Conservation (phyloP, 129 eudicot genomes). For the Scalesia atractyloides region DNA sequence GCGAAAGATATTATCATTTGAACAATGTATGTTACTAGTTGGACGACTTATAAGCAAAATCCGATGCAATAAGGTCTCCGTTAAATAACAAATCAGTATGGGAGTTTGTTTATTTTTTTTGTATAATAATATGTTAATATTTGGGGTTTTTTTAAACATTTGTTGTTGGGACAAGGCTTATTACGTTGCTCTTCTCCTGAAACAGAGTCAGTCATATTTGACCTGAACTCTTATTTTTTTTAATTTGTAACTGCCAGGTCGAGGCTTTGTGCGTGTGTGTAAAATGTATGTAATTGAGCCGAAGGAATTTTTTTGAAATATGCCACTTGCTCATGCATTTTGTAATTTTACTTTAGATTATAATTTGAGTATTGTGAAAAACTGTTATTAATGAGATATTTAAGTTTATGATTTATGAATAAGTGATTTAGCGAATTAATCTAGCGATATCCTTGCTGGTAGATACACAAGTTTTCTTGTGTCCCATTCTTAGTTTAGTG, state of each 20-base stretch:
- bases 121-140: background rate
- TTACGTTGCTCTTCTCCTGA: background rate
- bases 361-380: background rate
- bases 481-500: background rate
- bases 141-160: background rate
- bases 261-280: background rate
- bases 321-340: background rate
- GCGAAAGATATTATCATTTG: background rate
- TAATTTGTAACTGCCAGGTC: background rate
- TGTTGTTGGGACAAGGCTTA: background rate
- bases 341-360: background rate
- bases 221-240: background rate
- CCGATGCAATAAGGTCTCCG: background rate
- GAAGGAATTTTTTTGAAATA: background rate
- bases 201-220: background rate
- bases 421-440: slow-evolving; percentile 2
- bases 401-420: slow-evolving; percentile 14
- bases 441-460: slow-evolving; percentile 7
- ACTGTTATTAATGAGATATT: background rate
- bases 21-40: background rate
- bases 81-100: background rate
- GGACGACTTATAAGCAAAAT: background rate
- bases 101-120: background rate
- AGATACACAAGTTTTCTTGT: background rate
- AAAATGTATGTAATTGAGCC: background rate